A percentile compares a stretch with the other conserved stretches of the same genome.
Conservation (phyloP, 495 filamentous ascomycete species). For the Saxophila tyrrhenica region DNA sequence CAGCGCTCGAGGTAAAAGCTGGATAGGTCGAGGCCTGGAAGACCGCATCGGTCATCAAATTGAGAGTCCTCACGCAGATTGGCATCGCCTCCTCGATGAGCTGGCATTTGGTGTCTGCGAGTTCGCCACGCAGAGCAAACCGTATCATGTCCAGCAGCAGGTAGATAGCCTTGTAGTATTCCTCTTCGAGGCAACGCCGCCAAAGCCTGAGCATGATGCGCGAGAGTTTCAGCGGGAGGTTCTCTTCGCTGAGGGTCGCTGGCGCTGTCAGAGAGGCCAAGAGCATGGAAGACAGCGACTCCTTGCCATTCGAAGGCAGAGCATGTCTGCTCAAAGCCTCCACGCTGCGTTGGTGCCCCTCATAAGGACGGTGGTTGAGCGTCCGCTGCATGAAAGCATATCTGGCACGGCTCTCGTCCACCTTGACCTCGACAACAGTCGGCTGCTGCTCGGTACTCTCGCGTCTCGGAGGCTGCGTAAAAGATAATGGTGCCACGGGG, state of each 20-base stretch:
- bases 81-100: constrained; percentile 44
- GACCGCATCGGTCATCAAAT: constrained; percentile 26
- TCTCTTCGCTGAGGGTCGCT: constrained; percentile 27
- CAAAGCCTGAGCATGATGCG: constrained; percentile 46
- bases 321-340: constrained; percentile 80
- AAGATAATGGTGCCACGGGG: constrained; percentile 34
- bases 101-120: constrained; percentile 32
- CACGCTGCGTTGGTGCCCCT: constrained; percentile 41
- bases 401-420: neutral
- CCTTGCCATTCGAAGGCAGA: constrained; percentile 41
- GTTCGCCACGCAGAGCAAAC: constrained; percentile 43
- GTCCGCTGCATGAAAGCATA: constrained; percentile 44
- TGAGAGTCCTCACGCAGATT: constrained; percentile 30
- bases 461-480: constrained; percentile 2
- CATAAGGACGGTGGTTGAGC: constrained; percentile 43
- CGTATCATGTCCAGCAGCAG: constrained; percentile 46
- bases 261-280: constrained; percentile 39
- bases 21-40: constrained; percentile 15
- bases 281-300: constrained; percentile 45
- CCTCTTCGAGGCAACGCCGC: constrained; percentile 49
- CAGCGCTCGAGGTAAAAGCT: constrained; percentile 38
- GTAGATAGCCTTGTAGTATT: constrained; percentile 44
- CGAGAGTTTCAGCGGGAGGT: constrained; percentile 43
- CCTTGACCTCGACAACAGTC: neutral
- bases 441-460: constrained; percentile 4